A percentile compares a stretch with the other conserved stretches of the same genome.
Evolutionary conservation across 164 flowering plant species (phyloP).

Genomic region (Akebia trifoliata): DNA sequence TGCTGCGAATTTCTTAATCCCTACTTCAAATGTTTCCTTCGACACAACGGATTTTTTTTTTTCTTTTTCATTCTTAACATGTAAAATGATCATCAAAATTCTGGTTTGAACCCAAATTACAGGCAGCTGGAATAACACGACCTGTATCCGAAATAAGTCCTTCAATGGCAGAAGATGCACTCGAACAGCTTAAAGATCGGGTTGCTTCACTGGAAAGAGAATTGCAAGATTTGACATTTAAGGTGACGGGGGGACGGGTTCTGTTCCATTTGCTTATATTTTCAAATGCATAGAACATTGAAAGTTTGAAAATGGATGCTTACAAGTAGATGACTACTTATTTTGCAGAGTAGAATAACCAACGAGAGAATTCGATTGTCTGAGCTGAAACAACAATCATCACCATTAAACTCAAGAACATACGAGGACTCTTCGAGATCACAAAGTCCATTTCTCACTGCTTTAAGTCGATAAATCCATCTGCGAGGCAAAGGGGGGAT

Average conservation of each 20-base stretch:
- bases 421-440: constrained; percentile 32
- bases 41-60: neutral
- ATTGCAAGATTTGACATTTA: constrained; percentile 48
- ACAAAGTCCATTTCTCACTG: constrained; percentile 42
- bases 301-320: neutral
- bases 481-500: neutral
- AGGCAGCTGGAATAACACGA: constrained; percentile 75
- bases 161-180: constrained; percentile 70
- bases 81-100: neutral
- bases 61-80: neutral
- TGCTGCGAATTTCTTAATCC: neutral
- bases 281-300: neutral
- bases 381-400: constrained; percentile 48
- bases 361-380: constrained; percentile 55
- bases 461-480: constrained; percentile 40
- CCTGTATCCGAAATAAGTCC: constrained; percentile 43
- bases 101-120: constrained; percentile 16
- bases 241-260: constrained; percentile 35
- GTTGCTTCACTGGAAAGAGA: constrained; percentile 51
- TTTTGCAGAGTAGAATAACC: constrained; percentile 47
- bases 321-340: neutral
- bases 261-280: constrained; percentile 1
- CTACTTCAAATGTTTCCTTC: too few relatives aligned
- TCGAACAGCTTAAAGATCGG: constrained; percentile 46
- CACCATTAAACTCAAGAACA: constrained; percentile 38